These are phyloP conservation scores for Reticulascus tulasneorum DNA, from an alignment of 2,329 filamentous ascomycete genomes.

Conservation along the genomic window DNA sequence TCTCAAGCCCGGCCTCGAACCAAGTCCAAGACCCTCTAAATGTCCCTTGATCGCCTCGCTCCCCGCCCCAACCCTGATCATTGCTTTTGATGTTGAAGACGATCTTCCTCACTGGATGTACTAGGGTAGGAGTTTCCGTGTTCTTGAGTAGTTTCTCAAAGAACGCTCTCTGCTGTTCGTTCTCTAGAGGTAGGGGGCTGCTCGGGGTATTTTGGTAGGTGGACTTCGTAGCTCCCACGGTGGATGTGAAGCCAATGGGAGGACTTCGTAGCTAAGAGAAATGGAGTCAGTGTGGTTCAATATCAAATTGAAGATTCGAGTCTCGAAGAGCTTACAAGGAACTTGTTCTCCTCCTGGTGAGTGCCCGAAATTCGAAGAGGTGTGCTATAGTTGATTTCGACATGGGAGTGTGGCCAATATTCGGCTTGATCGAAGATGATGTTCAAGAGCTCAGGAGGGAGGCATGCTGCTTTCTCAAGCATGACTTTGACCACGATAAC, in stretches of 20 bases:
- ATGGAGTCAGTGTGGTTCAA: constrained; percentile 11
- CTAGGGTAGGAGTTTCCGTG: constrained; percentile 23
- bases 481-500: constrained; percentile 45
- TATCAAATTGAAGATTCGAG: neutral
- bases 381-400: constrained; percentile 22
- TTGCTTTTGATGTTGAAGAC: constrained; percentile 54
- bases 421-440: constrained; percentile 55
- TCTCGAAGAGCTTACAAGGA: constrained; percentile 26
- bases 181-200: neutral
- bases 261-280: constrained; percentile 34
- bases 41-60: constrained; percentile 23
- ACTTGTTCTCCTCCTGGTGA: constrained; percentile 23
- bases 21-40: constrained; percentile 54
- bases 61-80: constrained; percentile 56
- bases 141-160: too few species aligned
- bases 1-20: constrained; percentile 61
- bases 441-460: constrained; percentile 55
- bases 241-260: constrained; percentile 30
- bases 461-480: constrained; percentile 34
- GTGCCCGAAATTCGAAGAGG: constrained; percentile 19
- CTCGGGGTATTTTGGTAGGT: too few species aligned
- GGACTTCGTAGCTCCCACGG: too few species aligned
- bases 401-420: constrained; percentile 54
- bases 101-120: constrained; percentile 54
- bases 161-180: too few species aligned